Evolutionary conservation across 306 rosid genomes (phyloP), one percentile per base, ranked within the genome.

Genomic region (Sicyos baderoa): DNA sequence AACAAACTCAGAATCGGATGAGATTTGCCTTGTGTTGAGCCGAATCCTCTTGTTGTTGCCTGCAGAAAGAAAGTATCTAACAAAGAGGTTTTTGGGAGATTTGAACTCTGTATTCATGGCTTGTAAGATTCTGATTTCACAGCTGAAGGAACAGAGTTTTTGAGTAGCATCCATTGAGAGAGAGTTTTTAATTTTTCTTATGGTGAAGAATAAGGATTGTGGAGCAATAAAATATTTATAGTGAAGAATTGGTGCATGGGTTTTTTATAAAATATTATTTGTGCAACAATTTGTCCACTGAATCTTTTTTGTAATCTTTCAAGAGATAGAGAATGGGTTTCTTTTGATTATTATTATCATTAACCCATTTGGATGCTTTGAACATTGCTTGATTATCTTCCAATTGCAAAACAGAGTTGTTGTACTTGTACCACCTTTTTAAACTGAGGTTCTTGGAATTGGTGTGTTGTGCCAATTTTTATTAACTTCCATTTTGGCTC

Each of bases 61-160:
- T 17, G 82, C 32, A 0, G 91, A 79, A 53, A 90, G 87, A 77
- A 83, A 79, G 56, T 73, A 52, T 72, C 52, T 42, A 0, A 44
- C 70, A 5, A 63, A 63, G 9, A 63, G 69, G 5, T 63, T 63
- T 9, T 63, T 63, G 42, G 69, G 52, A 63, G 69, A 40, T 17
- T 1, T 17, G 32, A 63, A 63, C 5, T 78, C 80, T 18, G 74
- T 37, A 80, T 70, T 79, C 74, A 69, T 80, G 12, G 87, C 91
- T 86, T 86, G 82, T 18, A 82, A 55, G 58, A 93, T 85, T 77
- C 62, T 88, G 25, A 93, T 1, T 5, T 86, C 87, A 49, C 82
- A 84, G 54, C 73, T 72, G 29, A 90, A 80, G 54, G 89, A 83
- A 67, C 84, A 72, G 45, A 66, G 10, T 4, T 57, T 60, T 23